Base-by-base conservation (phyloP, 2,329 filamentous ascomycete genomes). In the Diaporthe nobilis region DNA sequence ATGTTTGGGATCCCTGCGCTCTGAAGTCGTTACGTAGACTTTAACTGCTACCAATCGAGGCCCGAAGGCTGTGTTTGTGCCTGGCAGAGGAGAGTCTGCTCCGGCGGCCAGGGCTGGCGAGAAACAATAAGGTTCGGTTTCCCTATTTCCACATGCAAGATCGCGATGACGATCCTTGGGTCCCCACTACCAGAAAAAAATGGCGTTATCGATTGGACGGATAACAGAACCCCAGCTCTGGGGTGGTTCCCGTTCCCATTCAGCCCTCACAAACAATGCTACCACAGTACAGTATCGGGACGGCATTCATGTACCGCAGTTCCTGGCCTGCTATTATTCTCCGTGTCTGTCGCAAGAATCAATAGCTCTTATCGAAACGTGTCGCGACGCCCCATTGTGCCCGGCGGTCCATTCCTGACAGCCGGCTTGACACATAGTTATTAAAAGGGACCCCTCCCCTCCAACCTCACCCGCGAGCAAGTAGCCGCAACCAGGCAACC, bases 121-220 rank as follows among this genome's bases (percentile, higher is more conserved):
- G 25, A 34, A 22, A 51, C 37, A 22, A 72, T 53, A 72, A 72
- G 55, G 42, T 72, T 60, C 55, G 2, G 42, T 49, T 51, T 49
- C n/a, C 47, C 71, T 75, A 74, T 49, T 72, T 75, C 53, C 51
- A 72, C 72, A 34, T 28, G 68, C 28, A 44, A 31, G 68, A 72
- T 75, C 68, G 70, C 73, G 73, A 77, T 77, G 72, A 47, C 74
- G 67, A 67, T 72, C 71, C 63, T 28, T 70, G 34, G 49, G 65
- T 25, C 34, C 65, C 65, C 65, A 70, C 65, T 7, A 34, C 34
- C 34, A 25, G 65, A 42, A 70, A 70, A 53, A 55, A 39, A 39
- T 70, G 58, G 47, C 31, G 15, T 44, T 73, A 73, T 73, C 71
- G 71, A 73, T 73, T 73, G 71, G 65, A 37, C 65, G 34, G 71